Base-by-base conservation (phyloP, 2,329 filamentous ascomycete genomes). In the Colletotrichum sp. region DNA sequence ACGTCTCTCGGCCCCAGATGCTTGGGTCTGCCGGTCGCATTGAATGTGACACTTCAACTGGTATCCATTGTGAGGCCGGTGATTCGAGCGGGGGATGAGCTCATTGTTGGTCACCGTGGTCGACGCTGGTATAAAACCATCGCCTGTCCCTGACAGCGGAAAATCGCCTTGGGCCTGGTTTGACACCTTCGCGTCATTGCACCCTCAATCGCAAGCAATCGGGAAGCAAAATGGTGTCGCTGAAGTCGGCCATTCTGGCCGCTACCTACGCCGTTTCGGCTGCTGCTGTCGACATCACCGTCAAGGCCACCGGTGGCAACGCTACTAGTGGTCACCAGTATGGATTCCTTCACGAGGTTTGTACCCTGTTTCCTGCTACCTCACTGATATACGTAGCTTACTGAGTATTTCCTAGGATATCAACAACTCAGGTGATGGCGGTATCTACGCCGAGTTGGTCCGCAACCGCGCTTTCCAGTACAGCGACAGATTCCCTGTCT, bases 391-490 rank as follows among this genome's bases (percentile, higher is more conserved):
- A 24, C 1, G 12, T 32, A n/a, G 30, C 30, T 59, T 12, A 30
- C 59, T 16, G 57, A 10, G 49, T 4, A 8, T 36, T 6, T 5
- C 12, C 24, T 16, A 91, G 89, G 90, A 92, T 70, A 93, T 93
- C 82, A 92, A 92, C 82, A 91, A 94, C 82, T 93, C 91, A 3
- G 93, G 93, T 4, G 93, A 95, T 80, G 93, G 93, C 26, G 93
- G 93, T 7, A 90, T 95, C 77, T 95, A 95, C 81, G 93, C 92
- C 65, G 93, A 95, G 80, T 83, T 95, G 72, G 90, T 95, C 72
- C 90, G 89, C 68, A 95, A 95, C 83, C 89, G 93, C 65, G 93
- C 93, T 13, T 95, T 95, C 80, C 93, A 95, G 82, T 86, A 85
- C 70, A 88, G 85, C 75, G 83, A 84, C 24, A 78, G 80, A 18